Evolutionary conservation across 1,284 basidiomycete genomes (phyloP), one percentile per base, ranked within the genome.

Genomic region (Chiua sp.): DNA sequence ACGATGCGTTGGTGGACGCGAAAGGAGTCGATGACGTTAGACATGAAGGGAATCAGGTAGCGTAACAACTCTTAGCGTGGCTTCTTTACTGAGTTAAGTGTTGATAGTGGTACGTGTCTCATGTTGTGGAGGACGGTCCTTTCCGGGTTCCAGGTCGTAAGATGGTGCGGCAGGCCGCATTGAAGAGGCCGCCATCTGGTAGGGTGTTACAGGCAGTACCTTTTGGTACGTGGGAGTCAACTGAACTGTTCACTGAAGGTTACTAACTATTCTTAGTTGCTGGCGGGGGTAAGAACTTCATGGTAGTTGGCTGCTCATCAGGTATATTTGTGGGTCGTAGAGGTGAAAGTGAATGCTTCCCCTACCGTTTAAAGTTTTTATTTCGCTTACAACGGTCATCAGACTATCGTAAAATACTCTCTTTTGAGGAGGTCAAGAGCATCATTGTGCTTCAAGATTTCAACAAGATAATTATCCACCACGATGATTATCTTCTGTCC

Each of bases 41-140:
- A 54, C 84, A 86, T 62, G 91, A 92, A 56, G 82, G 79, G 22
- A 93, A 91, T 66, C 87, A 86, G 86, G 91, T 91, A 67, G 47
- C 15, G 15, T 23, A 35, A 32, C 11, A 53, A 16, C 15, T 35
- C 52, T 37, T 46, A 6, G 22, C 39, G 26, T 11, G 18, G 47
- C 37, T 18, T 10, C 26, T 52, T 66, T 63, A 46, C 53, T 59
- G 48, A 65, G 59, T 33, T 61, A 51, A 22, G 39, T 4, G 30
- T 33, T 50, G 1, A 26, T 62, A 92, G 91, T 88, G 82, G 79
- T 92, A 90, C 63, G 85, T 84, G 26, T 80, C 84, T 15, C 80
- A 86, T 57, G 70, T 76, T 0, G 57, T 93, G 47, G 82, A 85
- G 33, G 87, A 90, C 61, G 77, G 79, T 7, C 84, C 82, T 63